Evolutionary conservation across 148 eudicot species (phyloP).

Genomic region (Diospyros kaki): DNA sequence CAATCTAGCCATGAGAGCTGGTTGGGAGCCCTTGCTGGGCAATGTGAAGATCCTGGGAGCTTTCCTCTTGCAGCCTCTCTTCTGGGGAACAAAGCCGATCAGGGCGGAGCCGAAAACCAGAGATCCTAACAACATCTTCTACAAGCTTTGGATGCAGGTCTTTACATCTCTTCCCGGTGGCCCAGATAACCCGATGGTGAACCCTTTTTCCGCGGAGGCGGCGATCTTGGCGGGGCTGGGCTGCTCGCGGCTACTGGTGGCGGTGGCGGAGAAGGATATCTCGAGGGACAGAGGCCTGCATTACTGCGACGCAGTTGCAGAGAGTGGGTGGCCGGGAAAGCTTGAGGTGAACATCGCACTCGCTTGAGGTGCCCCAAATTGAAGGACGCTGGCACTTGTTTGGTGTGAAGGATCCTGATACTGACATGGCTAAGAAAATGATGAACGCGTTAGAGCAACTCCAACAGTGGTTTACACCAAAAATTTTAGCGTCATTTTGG

Average conservation of each 20-base stretch:
- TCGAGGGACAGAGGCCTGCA: constrained; percentile 20
- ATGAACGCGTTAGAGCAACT: constrained; percentile 31
- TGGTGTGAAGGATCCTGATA: constrained; percentile 25
- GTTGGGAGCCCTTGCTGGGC: constrained; percentile 20
- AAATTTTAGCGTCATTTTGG: no score
- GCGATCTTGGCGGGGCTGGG: constrained; percentile 29
- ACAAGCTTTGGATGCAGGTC: constrained; percentile 6
- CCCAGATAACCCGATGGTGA: constrained; percentile 33
- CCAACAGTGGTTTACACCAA: no score
- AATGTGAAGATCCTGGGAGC: constrained; percentile 25
- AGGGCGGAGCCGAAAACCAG: constrained; percentile 21
- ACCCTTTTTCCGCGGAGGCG: constrained; percentile 23
- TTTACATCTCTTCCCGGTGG: constrained; percentile 24
- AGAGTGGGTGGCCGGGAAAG: constrained; percentile 32
- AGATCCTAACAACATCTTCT: neutral
- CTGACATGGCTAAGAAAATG: constrained; percentile 34
- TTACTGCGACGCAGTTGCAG: constrained; percentile 23
- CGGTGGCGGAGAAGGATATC: constrained; percentile 25
- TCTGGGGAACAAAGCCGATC: constrained; percentile 30
- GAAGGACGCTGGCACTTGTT: no score
- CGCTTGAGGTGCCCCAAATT: no score
- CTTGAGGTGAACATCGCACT: no score
- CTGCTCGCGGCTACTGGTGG: constrained; percentile 27
- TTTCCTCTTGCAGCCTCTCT: constrained; percentile 44
- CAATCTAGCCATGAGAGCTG: constrained; percentile 35